Conservation (phyloP, 345 rosid genomes). For the Eucalyptus cloeziana region DNA sequence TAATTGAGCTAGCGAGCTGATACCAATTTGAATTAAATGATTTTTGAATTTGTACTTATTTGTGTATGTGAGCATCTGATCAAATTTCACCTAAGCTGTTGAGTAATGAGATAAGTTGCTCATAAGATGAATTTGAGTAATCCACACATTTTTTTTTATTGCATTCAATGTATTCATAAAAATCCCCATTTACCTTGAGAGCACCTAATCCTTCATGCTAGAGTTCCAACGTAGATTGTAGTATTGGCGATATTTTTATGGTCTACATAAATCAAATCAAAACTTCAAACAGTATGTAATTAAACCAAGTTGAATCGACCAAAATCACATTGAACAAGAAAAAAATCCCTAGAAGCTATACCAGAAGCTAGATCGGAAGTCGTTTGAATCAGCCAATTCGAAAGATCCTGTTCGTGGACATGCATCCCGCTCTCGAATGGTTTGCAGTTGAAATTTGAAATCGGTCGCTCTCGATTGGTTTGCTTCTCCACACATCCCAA, state of each 20-base stretch:
- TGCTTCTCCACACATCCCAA: not conserved
- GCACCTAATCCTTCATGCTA: not conserved
- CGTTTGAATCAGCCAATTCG: not conserved
- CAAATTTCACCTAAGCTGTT: not conserved
- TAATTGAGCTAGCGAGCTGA: not conserved
- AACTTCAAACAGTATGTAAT: not conserved
- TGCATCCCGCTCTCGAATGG: not conserved
- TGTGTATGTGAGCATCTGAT: not conserved
- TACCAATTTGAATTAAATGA: no score
- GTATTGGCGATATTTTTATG: not conserved
- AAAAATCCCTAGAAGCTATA: not conserved
- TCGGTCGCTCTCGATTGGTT: not conserved
- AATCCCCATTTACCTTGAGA: not conserved
- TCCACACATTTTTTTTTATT: not conserved
- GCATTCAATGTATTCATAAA: not conserved
- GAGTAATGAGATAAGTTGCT: not conserved
- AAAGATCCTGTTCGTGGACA: not conserved
- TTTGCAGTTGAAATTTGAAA: not conserved
- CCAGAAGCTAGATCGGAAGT: not conserved
- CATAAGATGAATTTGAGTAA: not conserved
- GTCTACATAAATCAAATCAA: not conserved
- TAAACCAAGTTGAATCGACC: not conserved
- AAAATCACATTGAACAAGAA: not conserved
- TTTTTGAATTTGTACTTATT: no score
- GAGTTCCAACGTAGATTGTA: not conserved